Evolutionary conservation across 2,329 filamentous ascomycete genomes (phyloP).

Genomic region (Exophiala dermatitidis): DNA sequence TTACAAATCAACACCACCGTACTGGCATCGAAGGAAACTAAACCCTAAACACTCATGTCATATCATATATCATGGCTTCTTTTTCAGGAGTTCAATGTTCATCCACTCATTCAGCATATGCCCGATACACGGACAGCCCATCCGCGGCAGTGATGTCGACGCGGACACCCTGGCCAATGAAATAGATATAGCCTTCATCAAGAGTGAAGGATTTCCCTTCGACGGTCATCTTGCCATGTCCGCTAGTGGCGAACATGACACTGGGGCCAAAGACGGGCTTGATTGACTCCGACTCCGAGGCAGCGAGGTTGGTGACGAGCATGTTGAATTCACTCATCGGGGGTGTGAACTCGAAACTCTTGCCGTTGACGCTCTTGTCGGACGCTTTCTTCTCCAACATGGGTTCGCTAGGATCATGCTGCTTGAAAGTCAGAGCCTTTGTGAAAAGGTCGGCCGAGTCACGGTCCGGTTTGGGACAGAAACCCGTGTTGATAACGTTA

Average conservation of each 20-base stretch:
- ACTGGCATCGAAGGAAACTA: too few relatives aligned
- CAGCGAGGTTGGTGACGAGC: slow-evolving; percentile 51
- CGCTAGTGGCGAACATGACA: slow-evolving; percentile 56
- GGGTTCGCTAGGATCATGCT: slow-evolving; percentile 52
- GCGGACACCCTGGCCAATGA: slow-evolving; percentile 54
- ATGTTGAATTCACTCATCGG: slow-evolving; percentile 68
- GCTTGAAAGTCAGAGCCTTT: slow-evolving; percentile 56
- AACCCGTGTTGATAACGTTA: slow-evolving; percentile 67
- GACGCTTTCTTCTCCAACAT: slow-evolving; percentile 47
- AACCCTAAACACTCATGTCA: too few relatives aligned
- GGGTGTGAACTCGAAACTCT: slow-evolving; percentile 57
- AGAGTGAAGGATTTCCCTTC: slow-evolving; percentile 49
- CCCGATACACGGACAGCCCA: slow-evolving; percentile 44
- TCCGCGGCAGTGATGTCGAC: slow-evolving; percentile 37
- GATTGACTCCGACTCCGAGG: slow-evolving; percentile 54
- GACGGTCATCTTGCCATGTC: slow-evolving; percentile 50
- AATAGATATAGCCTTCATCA: slow-evolving; percentile 58
- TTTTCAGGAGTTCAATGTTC: background rate
- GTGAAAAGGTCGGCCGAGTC: slow-evolving; percentile 59
- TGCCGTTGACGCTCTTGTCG: slow-evolving; percentile 49
- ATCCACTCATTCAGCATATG: slow-evolving; percentile 35
- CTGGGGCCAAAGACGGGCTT: slow-evolving; percentile 53
- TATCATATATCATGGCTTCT: too few relatives aligned
- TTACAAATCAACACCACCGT: too few relatives aligned
- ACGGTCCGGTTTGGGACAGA: slow-evolving; percentile 61